Base-by-base conservation (phyloP, 176 grass and related monocot genomes). In the Saccharum officinarum region DNA sequence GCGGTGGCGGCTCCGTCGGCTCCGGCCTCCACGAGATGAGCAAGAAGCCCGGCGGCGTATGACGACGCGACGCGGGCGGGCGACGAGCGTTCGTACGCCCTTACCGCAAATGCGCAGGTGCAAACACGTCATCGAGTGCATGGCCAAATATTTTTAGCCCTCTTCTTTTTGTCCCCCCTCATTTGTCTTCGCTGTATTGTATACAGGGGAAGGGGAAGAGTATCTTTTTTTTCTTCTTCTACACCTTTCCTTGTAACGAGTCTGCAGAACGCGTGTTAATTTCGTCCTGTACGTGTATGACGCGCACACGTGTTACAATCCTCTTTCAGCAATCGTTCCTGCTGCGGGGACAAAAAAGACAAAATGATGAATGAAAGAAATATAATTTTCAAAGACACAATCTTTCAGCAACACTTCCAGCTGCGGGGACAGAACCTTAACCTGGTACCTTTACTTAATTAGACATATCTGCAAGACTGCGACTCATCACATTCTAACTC, bases 41-140 rank as follows among this genome's bases (percentile, higher is more conserved):
- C 52, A 95, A 86, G 81, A 89, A 92, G 75, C 62, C 78, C 45
- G 61, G 70, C 45, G 61, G 70, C 52, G 81, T 69, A 60, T 91
- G 77, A 85, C 77, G 80, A 25, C 54, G 71, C 28, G 30, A 45
- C 36, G 54, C 54, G 37, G 55, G 72, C n/a, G 25, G 71, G 3
- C 17, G 68, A 25, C 52, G 18, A n/a, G 8, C 17, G 28, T 8
- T 73, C 71, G 42, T 15, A 30, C 71, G 61, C 25, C 25, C 7
- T 18, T 13, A 30, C 26, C 71, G 44, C 71, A 18, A 11, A 52
- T 7, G 44, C n/a, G 69, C 71, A 10, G 8, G 44, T 10, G 41
- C 40, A 71, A 26, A 18, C 42, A 73, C n/a, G 41, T 30, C 70
- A 8, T 73, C 41, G 6, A 13, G 25, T 30, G 20, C 42, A 73